Base-by-base conservation (phyloP, 345 rosid species). In the Toxicodendron radicans region DNA sequence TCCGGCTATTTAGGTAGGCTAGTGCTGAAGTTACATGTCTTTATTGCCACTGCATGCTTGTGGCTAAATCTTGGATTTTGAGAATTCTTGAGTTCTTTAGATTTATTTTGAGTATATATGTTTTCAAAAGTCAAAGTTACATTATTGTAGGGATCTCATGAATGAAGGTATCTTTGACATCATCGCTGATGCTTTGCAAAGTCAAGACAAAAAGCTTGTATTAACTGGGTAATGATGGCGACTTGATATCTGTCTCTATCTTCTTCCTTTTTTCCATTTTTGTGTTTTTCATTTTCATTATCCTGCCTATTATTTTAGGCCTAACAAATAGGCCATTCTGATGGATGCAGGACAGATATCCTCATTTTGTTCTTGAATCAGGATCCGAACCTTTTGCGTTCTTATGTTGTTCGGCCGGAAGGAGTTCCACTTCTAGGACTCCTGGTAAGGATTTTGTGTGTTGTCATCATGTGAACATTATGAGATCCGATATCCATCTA, bases 261-360 rank as follows among this genome's bases (percentile, higher is more conserved):
- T 56, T 48, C 45, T 64, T 16, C 27, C 23, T 35, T 59, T 43
- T 49, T 33, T 59, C 51, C 4, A 1, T 64, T 64, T 57, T 56
- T 64, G 5, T 10, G 54, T n/a, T 1, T 66, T 35, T 45, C 38
- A 18, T 46, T 10, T 56, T 48, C 38, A 21, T 57, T 38, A n/a
- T 13, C 58, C 63, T 23, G 16, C 27, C 7, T 10, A 58, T 73
- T 35, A 11, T 54, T 52, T 23, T 60, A 38, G 59, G 35, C 49
- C 84, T 76, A 74, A 82, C 79, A 58, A 51, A 52, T 43, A 74
- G 69, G 48, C 73, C 60, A 53, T 75, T 87, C 78, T 79, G 76
- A 80, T 88, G 92, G 79, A 78, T 93, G 94, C 98, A 95, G 98
- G 94, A 86, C 91, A 91, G 92, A 91, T 73, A 91, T 95, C 78